Evolutionary conservation across 192 early-diverging fungal genomes (phyloP).

Genomic region (Coemansia sp.): DNA sequence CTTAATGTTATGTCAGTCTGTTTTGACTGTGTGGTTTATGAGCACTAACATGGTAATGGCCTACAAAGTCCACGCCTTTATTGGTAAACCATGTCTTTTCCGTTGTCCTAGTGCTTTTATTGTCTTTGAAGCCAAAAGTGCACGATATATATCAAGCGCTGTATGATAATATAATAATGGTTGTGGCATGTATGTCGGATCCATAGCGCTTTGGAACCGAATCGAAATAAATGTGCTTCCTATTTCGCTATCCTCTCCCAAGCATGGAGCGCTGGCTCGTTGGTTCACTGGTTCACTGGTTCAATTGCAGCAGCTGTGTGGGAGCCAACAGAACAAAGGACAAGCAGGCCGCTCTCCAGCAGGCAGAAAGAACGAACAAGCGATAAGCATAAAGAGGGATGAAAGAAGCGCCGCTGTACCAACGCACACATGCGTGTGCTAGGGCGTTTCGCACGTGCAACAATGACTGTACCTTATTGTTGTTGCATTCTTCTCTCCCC

Average conservation of each 20-base stretch:
- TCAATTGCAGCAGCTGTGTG: background rate
- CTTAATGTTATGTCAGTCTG: background rate
- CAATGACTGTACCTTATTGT: background rate
- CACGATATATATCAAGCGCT: too few species aligned
- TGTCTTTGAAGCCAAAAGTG: too few species aligned
- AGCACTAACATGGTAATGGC: too few species aligned
- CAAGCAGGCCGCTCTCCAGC: background rate
- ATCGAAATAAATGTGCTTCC: too few species aligned
- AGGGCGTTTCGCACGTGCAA: constrained; percentile 2
- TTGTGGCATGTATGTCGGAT: too few species aligned
- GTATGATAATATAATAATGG: too few species aligned
- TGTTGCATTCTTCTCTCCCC: background rate
- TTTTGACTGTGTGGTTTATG: background rate
- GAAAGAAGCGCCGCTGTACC: background rate
- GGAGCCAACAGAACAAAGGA: background rate
- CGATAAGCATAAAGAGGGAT: background rate
- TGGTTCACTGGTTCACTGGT: background rate
- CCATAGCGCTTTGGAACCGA: too few species aligned
- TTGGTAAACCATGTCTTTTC: too few species aligned
- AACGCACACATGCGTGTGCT: background rate
- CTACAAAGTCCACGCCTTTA: too few species aligned
- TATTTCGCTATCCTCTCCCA: too few species aligned
- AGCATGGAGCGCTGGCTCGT: too few species aligned
- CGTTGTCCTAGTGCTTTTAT: too few species aligned
- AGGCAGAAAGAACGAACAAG: background rate